phyloP scores from a whole-genome alignment of 75 land plant species.

The Larix kaempferi region DNA sequence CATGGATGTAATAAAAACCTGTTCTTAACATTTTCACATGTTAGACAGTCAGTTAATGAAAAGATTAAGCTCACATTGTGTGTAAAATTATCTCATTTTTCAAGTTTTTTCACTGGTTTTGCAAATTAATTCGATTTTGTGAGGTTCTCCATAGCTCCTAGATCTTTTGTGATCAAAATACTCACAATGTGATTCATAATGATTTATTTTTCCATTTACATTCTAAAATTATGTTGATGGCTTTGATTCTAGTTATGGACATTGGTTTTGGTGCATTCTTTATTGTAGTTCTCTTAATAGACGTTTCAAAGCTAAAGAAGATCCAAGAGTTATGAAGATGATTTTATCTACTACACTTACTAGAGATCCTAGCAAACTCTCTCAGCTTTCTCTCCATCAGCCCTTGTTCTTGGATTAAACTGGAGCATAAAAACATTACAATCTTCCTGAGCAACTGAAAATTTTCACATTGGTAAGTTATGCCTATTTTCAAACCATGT shows the following conservation, averaged over 20 bases:
- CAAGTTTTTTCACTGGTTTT: too few species aligned
- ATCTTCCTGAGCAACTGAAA: constrained; percentile 68
- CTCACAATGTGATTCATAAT: background rate
- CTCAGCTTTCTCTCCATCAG: constrained; percentile 78
- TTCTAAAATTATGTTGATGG: background rate
- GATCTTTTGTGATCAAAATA: too few species aligned
- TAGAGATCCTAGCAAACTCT: constrained; percentile 89
- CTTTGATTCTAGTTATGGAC: background rate
- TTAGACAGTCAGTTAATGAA: too few species aligned
- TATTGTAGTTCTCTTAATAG: constrained; percentile 68
- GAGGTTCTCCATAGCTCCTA: too few species aligned
- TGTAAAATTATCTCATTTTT: too few species aligned
- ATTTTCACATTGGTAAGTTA: constrained; percentile 66
- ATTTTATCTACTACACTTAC: constrained; percentile 91
- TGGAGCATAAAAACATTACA: constrained; percentile 47
- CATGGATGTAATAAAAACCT: too few species aligned
- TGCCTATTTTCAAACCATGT: constrained; percentile 6
- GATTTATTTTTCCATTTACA: background rate
- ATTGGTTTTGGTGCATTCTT: background rate
- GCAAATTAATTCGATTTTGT: too few species aligned
- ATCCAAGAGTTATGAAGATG: constrained; percentile 83
- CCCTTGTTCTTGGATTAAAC: constrained; percentile 69
- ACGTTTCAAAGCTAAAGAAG: constrained; percentile 57
- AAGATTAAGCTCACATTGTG: too few species aligned
- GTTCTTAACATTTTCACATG: too few species aligned